Conservation (phyloP, 1,284 basidiomycete genomes). For the Irpex sp. region DNA sequence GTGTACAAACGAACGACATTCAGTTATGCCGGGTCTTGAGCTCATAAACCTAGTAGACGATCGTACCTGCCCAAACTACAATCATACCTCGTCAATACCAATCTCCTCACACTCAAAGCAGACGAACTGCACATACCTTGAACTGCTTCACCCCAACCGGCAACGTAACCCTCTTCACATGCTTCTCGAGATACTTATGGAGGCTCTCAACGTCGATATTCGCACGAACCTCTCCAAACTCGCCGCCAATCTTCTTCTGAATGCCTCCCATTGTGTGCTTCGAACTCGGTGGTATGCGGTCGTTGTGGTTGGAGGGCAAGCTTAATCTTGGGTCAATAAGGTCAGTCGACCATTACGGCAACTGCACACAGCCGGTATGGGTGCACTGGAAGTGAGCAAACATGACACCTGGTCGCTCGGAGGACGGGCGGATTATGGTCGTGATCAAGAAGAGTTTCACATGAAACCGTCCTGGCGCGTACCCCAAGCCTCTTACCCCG, state of each 20-base stretch:
- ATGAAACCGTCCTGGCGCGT: not conserved
- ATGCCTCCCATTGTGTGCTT: conserved; percentile 17
- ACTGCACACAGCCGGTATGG: not conserved
- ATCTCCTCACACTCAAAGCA: not conserved
- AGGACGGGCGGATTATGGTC: not conserved
- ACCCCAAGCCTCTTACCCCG: not conserved
- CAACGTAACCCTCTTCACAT: conserved; percentile 52
- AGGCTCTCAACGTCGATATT: conserved; percentile 62
- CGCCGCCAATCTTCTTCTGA: conserved; percentile 59
- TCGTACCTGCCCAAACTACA: conserved; percentile 73
- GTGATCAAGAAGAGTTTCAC: not conserved
- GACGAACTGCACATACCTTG: conserved; percentile 51
- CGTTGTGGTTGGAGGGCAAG: not conserved
- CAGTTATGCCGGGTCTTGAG: conserved; percentile 1
- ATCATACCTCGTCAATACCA: not conserved
- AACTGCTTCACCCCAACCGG: conserved; percentile 89
- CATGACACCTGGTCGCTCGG: not conserved
- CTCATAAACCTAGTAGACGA: not conserved
- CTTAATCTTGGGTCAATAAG: too few relatives aligned
- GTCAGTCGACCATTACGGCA: not conserved
- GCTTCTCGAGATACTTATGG: conserved; percentile 59
- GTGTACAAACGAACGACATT: not conserved
- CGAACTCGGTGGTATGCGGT: too few relatives aligned
- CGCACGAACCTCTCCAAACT: conserved; percentile 70
- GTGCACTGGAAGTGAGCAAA: not conserved